Base-by-base conservation (phyloP, 345 rosid species). In the Salix koriyanagi region DNA sequence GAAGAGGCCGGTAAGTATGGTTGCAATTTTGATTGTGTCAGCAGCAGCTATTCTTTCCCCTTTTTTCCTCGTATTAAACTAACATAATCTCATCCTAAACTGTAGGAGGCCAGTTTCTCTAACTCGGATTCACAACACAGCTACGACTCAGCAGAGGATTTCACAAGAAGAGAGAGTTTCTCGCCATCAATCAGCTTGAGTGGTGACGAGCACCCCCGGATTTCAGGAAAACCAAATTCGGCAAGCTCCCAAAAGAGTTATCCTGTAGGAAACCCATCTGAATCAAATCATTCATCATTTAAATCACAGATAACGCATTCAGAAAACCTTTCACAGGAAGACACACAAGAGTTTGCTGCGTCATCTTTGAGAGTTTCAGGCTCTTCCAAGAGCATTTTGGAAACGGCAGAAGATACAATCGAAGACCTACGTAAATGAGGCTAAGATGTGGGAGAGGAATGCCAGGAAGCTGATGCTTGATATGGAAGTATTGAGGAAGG, bases 381-480 rank as follows among this genome's bases (percentile, higher is more conserved):
- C n/a, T 82, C 89, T 64, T 81, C 91, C 14, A 84, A 83, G 71
- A 73, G 77, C 73, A 67, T 84, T 30, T 81, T 87, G 6, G 89
- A 87, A 77, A 85, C 86, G 32, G 91, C 91, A 13, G 89, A 88
- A 72, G 82, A 78, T 34, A 84, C 88, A 14, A 88, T 86, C 62
- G 78, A 77, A 70, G 84, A 87, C 64, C 88, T 88, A 52, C 80
- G 39, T n/a, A 1, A 79, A 71, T n/a, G 88, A 88, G 84, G 82
- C 94, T 7, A 88, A 83, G 71, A 81, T 78, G 87, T 88, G 89
- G 91, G 85, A 90, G 84, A 81, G 84, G 77, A 85, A 85, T 73
- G 85, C 91, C 13, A 79, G 74, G 70, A 88, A 87, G 74, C 67
- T 85, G 15, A 86, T 69, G 81, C 81, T 86, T 48, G 91, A 87